Conservation (phyloP, 2,329 filamentous ascomycete genomes). For the Phialocephala sp. region DNA sequence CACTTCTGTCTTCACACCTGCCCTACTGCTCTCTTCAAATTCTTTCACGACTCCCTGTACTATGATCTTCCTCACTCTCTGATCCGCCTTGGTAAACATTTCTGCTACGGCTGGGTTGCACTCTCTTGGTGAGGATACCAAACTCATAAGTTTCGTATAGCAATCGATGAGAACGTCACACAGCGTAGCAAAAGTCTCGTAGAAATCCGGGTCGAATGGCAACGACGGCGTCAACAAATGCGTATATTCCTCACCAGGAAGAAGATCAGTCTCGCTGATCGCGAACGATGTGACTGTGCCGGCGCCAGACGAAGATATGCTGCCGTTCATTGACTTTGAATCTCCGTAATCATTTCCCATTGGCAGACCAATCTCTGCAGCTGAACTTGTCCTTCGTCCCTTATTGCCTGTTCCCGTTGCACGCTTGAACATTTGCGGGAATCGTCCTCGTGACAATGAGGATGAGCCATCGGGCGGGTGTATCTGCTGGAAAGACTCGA, state of each 20-base stretch:
- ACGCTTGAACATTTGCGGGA: slow-evolving; percentile 84
- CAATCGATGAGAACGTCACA: slow-evolving; percentile 95
- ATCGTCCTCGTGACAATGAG: slow-evolving; percentile 75
- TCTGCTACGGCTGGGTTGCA: slow-evolving; percentile 77
- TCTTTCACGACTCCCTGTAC: slow-evolving; percentile 87
- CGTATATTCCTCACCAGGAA: slow-evolving; percentile 85
- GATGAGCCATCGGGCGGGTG: slow-evolving; percentile 77
- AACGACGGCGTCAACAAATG: slow-evolving; percentile 89
- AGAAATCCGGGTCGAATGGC: slow-evolving; percentile 96
- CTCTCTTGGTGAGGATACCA: slow-evolving; percentile 77
- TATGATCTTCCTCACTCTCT: slow-evolving; percentile 84
- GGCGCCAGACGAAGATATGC: slow-evolving; percentile 44
- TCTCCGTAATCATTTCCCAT: slow-evolving; percentile 55
- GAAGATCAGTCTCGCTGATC: slow-evolving; percentile 67
- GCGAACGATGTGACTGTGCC: slow-evolving; percentile 51
- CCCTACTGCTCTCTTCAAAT: slow-evolving; percentile 86
- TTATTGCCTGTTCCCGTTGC: slow-evolving; percentile 58
- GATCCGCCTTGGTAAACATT: slow-evolving; percentile 88
- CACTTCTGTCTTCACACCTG: slow-evolving; percentile 79
- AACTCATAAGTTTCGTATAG: slow-evolving; percentile 77
- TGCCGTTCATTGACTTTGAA: slow-evolving; percentile 50
- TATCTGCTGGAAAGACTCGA: slow-evolving; percentile 89
- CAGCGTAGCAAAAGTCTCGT: slow-evolving; percentile 92
- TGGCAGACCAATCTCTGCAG: slow-evolving; percentile 62
- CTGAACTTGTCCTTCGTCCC: slow-evolving; percentile 62